phyloP scores from a whole-genome alignment of 345 rosid genomes.

The Diplotaxis tenuifolia region DNA sequence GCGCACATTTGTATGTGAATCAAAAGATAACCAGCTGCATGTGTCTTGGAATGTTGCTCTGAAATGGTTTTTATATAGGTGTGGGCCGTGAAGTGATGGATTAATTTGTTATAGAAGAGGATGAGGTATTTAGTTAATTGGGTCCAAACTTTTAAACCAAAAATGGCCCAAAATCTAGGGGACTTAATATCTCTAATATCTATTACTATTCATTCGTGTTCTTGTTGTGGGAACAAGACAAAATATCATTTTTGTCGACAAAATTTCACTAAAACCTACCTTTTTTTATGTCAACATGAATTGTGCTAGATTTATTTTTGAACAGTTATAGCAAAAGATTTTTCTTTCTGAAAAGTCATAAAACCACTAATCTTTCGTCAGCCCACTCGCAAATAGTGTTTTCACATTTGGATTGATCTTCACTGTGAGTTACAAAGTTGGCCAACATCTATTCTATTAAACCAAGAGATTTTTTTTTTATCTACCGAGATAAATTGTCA shows the following conservation, averaged over 20 bases:
- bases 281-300: not conserved
- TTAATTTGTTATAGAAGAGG: not conserved
- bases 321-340: not conserved
- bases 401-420: not conserved
- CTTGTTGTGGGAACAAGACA: not conserved
- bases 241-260: not conserved
- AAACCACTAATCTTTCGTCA: not conserved
- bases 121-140: not conserved
- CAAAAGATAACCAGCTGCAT: not conserved
- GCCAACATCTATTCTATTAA: too few relatives aligned
- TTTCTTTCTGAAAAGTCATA: not conserved
- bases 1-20: not conserved
- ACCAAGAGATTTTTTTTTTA: too few relatives aligned
- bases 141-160: not conserved
- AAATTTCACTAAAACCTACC: not conserved
- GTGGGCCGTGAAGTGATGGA: not conserved
- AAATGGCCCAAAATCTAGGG: conserved; percentile 5
- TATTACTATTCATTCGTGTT: not conserved
- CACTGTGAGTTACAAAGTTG: too few relatives aligned
- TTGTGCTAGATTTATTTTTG: not conserved
- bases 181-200: not conserved
- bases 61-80: not conserved
- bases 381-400: not conserved
- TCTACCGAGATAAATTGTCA: too few relatives aligned
- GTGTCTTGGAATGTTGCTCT: not conserved